Conservation (phyloP, 257 asterid genomes). For the Nicotiana obtusifolia region DNA sequence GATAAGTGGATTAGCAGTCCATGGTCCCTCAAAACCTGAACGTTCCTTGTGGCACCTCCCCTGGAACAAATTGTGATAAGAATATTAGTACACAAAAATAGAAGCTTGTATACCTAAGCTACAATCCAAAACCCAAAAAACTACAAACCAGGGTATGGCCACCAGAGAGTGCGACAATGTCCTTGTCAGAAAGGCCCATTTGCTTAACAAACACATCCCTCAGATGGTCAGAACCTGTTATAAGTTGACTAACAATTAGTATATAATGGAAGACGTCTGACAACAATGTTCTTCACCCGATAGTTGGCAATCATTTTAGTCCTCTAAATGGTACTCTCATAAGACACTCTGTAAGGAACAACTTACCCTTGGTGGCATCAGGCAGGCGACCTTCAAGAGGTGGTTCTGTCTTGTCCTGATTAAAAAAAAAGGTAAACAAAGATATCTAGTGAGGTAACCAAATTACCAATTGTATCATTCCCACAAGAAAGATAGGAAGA, state of each 20-base stretch:
- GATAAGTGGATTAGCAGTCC: conserved; percentile 76
- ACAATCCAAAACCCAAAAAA: background rate
- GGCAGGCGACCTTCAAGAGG: conserved; percentile 88
- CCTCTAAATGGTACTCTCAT: background rate
- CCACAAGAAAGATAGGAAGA: background rate
- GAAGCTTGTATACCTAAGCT: background rate
- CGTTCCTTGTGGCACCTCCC: conserved; percentile 91
- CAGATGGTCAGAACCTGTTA: conserved; percentile 71
- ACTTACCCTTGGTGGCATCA: conserved; percentile 82
- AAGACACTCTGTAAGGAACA: background rate
- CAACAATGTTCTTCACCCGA: too few relatives aligned
- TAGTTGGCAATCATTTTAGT: too few relatives aligned
- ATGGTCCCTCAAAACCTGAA: conserved; percentile 87
- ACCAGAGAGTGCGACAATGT: conserved; percentile 83
- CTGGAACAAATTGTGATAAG: conserved; percentile 22
- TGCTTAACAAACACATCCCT: conserved; percentile 75
- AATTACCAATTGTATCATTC: background rate
- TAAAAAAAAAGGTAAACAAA: background rate
- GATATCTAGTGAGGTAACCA: background rate
- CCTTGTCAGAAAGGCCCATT: conserved; percentile 81
- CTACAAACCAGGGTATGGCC: conserved; percentile 77
- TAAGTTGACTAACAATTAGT: background rate
- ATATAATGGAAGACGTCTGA: too few relatives aligned
- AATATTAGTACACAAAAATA: background rate
- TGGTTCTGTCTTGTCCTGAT: conserved; percentile 63